These are phyloP conservation scores for Acorus gramineus DNA, from an alignment of 106 monocot species.

Conservation along the genomic window DNA sequence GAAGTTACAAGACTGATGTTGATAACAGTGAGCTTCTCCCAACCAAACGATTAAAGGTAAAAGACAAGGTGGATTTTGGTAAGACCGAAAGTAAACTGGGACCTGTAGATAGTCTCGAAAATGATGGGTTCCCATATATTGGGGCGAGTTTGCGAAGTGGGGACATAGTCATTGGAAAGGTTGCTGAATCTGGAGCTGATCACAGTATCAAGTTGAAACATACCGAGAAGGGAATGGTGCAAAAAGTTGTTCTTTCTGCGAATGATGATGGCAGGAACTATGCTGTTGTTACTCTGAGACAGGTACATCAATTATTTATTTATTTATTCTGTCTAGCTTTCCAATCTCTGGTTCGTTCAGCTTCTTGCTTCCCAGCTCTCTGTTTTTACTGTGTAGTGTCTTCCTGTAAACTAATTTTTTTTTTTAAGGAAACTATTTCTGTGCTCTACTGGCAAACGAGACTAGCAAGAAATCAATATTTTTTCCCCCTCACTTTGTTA, in stretches of 20 bases:
- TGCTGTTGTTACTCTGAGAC: conserved; percentile 79
- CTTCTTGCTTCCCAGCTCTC: too few species aligned
- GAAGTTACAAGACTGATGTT: conserved; percentile 88
- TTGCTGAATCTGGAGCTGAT: conserved; percentile 72
- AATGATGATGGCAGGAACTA: conserved; percentile 95
- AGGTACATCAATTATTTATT: conserved; percentile 30
- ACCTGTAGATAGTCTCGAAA: conserved; percentile 77
- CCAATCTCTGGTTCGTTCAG: too few species aligned
- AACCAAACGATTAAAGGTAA: conserved; percentile 38
- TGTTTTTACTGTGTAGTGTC: too few species aligned
- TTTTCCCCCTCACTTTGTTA: too few species aligned
- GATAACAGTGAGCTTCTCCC: conserved; percentile 49
- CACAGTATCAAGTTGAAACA: conserved; percentile 77
- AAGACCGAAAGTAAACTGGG: conserved; percentile 77
- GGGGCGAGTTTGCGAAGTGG: conserved; percentile 73
- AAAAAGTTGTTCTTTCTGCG: conserved; percentile 77
- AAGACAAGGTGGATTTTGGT: conserved; percentile 71
- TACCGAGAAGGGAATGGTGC: conserved; percentile 87
- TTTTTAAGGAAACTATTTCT: too few species aligned
- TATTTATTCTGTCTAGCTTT: too few species aligned
- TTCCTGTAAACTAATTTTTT: too few species aligned
- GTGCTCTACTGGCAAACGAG: too few species aligned
- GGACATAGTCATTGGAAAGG: conserved; percentile 79
- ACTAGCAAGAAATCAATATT: too few species aligned
- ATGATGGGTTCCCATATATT: conserved; percentile 85